These are phyloP conservation scores for Quercus lobata DNA, from an alignment of 331 rosid species.

Conservation along the genomic window DNA sequence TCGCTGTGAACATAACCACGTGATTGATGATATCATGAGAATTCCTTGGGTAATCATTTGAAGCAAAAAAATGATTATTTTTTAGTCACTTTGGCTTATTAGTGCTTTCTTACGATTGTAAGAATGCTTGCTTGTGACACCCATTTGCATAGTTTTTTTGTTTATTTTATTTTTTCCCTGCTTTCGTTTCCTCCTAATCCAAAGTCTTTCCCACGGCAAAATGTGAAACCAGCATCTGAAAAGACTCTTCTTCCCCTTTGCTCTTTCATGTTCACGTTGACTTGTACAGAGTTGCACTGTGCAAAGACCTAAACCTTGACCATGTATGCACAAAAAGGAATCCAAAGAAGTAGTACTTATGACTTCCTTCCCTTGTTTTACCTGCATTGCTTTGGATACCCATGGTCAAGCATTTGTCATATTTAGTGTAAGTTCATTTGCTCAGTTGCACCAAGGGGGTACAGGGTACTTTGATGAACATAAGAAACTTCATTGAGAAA, in stretches of 20 bases:
- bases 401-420: neutral
- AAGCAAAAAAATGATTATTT: constrained; percentile 9
- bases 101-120: constrained; percentile 77
- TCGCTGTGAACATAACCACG: too few species aligned
- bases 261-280: constrained; percentile 15
- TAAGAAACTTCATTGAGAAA: too few species aligned
- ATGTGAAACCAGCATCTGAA: constrained; percentile 1
- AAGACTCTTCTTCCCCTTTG: neutral
- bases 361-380: neutral
- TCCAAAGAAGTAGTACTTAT: neutral
- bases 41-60: constrained; percentile 42
- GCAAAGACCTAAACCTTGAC: constrained; percentile 14
- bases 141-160: constrained; percentile 28
- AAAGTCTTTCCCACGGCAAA: neutral
- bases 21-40: neutral
- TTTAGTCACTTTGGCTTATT: constrained; percentile 25
- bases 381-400: neutral
- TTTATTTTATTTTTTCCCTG: neutral
- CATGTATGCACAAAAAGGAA: constrained; percentile 1
- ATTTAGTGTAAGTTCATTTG: too few species aligned
- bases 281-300: constrained; percentile 7
- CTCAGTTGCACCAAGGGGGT: too few species aligned
- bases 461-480: too few species aligned
- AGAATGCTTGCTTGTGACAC: constrained; percentile 73
- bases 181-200: neutral